A percentile compares a stretch with the other conserved stretches of the same genome.
These are phyloP conservation scores for Picea sitchensis DNA, from an alignment of 75 land plant species.

Conservation along the genomic window DNA sequence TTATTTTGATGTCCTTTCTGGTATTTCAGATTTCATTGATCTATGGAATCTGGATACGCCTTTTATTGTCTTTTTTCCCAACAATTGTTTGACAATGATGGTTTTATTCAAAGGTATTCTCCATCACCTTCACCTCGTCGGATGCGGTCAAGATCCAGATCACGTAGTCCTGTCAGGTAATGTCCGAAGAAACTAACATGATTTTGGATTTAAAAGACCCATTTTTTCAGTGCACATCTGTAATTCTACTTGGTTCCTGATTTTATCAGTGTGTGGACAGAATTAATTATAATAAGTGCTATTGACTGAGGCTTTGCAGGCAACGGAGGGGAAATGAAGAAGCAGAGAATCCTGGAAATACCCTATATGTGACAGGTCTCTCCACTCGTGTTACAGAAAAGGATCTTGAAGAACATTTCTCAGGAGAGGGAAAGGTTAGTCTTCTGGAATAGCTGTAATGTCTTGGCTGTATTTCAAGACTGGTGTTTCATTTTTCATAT, in stretches of 20 bases:
- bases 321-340: conserved; percentile 24
- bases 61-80: not conserved
- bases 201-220: not conserved
- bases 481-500: not conserved
- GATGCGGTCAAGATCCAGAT: conserved; percentile 27
- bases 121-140: conserved; percentile 43
- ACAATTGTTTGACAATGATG: not conserved
- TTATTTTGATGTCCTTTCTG: not conserved
- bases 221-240: not conserved
- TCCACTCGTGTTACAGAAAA: conserved; percentile 69
- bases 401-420: conserved; percentile 71
- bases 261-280: not conserved
- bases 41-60: no score
- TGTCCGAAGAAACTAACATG: not conserved
- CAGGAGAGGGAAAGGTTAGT: conserved; percentile 77
- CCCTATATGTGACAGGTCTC: conserved; percentile 80
- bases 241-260: not conserved
- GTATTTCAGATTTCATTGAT: not conserved
- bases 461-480: not conserved
- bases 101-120: conserved; percentile 24
- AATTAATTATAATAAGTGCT: not conserved
- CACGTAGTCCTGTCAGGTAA: conserved; percentile 49
- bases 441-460: not conserved
- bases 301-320: not conserved
- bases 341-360: conserved; percentile 66